A percentile compares a stretch with the other conserved stretches of the same genome.
Conservation (phyloP, 257 asterid species). For the Ligustrum vulgare region DNA sequence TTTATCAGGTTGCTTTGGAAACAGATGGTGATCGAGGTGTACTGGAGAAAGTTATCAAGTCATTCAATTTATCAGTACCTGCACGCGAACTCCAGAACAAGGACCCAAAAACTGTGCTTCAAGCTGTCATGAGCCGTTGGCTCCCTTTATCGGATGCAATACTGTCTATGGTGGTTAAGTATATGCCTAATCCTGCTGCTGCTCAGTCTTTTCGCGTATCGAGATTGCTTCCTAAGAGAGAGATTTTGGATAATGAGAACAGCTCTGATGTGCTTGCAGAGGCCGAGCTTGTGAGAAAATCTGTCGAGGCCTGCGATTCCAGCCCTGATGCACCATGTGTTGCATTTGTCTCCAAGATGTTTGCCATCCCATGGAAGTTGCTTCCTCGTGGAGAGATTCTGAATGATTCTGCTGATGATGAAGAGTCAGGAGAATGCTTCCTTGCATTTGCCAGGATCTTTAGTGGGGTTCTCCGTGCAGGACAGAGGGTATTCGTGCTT, state of each 20-base stretch:
- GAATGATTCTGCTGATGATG: conserved; percentile 43
- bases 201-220: conserved; percentile 81
- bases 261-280: conserved; percentile 57
- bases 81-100: conserved; percentile 79
- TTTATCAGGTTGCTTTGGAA: conserved; percentile 67
- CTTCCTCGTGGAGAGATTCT: conserved; percentile 78
- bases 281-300: conserved; percentile 67
- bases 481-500: conserved; percentile 80
- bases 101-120: conserved; percentile 82
- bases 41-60: conserved; percentile 64
- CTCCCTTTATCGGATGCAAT: conserved; percentile 78
- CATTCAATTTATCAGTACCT: conserved; percentile 79
- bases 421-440: conserved; percentile 84
- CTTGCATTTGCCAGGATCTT: conserved; percentile 95
- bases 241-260: conserved; percentile 28
- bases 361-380: conserved; percentile 80
- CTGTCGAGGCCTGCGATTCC: conserved; percentile 78
- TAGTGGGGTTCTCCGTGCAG: conserved; percentile 75
- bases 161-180: conserved; percentile 73
- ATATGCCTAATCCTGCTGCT: conserved; percentile 71
- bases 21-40: conserved; percentile 49
- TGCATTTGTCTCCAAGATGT: conserved; percentile 94
- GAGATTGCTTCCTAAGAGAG: conserved; percentile 79
- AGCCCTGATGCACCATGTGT: conserved; percentile 70
- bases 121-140: conserved; percentile 92